A percentile compares a stretch with the other conserved stretches of the same genome.
Evolutionary conservation across 495 filamentous ascomycete genomes (phyloP).

Genomic region (Entonaema liquescens): DNA sequence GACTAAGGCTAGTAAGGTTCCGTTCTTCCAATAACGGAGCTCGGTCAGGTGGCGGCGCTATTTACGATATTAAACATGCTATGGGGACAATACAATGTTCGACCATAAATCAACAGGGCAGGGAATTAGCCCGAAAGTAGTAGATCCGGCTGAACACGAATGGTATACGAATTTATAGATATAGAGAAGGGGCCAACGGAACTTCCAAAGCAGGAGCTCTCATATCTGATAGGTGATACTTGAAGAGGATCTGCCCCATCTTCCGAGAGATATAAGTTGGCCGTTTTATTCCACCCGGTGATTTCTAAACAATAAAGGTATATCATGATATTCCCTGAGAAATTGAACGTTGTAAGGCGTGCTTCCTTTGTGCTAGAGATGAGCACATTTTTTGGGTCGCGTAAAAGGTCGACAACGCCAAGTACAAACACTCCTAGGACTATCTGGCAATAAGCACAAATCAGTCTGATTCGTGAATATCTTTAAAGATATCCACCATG

Average conservation of each 20-base stretch:
- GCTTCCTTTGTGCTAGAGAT: background rate
- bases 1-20: background rate
- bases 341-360: no score
- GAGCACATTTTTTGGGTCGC: background rate
- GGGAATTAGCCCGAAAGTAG: background rate
- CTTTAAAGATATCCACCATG: background rate
- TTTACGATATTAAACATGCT: background rate
- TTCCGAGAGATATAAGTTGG: background rate
- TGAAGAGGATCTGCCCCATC: background rate
- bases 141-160: slow-evolving; percentile 17
- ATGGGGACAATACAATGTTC: background rate
- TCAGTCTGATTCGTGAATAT: background rate
- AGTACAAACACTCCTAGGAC: background rate
- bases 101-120: background rate
- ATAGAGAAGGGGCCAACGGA: slow-evolving; percentile 1
- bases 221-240: background rate
- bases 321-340: background rate
- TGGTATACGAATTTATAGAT: background rate
- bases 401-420: background rate
- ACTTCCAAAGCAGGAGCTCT: slow-evolving; percentile 3
- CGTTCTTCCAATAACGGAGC: background rate
- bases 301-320: background rate
- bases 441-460: background rate
- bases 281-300: no score
- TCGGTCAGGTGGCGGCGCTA: background rate